Evolutionary conservation across 192 early-diverging fungal genomes (phyloP), one percentile per base, ranked within the genome.

Genomic region (Linnemannia schmuckeri): DNA sequence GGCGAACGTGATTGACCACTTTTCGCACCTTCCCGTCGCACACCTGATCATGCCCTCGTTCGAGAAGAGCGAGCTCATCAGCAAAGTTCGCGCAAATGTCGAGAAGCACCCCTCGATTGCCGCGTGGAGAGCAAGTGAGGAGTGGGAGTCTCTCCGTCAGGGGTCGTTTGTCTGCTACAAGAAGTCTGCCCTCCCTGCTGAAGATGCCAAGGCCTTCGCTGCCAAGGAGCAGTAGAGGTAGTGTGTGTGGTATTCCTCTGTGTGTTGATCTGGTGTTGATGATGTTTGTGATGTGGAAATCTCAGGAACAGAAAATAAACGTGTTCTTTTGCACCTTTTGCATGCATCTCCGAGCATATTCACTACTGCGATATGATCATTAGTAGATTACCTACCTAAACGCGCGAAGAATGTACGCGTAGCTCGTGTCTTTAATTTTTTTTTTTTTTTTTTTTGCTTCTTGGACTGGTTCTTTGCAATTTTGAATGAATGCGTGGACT

Each of bases 1-100:
- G 35, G 84, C 68, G 18, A 86, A 81, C 20, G 57, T 76, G 3
- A 74, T 86, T 27, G 75, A 76, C 35, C 80, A 87, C 30, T 81
- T 87, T 49, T 57, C 79, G 18, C 76, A 81, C 15, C 76, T 87
- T 6, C 76, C 85, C 4, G n/a, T 49, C 1, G 85, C 72, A 4
- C 6, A 69, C 8, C 40, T 15, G 6, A 78, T 74, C 47, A 74
- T 27, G 2, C 71, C 76, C 33, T 41, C 44, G n/a, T 87, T 87
- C 55, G 18, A 78, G 42, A 78, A 78, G n/a, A 70, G 72, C 17
- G 30, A 33, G 18, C 18, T 38, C 49, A 22, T 87, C 49, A 70
- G 75, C 63, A 77, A 71, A 20, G 85, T 87, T 40, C 81, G 74
- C 41, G 75, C 81, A 63, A 68, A 17, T 5, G 80, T 87, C 3